A percentile compares a stretch with the other conserved stretches of the same genome.
Evolutionary conservation across 1,284 basidiomycete genomes (phyloP).

Genomic region (Cutaneotrichosporon daszewskae): DNA sequence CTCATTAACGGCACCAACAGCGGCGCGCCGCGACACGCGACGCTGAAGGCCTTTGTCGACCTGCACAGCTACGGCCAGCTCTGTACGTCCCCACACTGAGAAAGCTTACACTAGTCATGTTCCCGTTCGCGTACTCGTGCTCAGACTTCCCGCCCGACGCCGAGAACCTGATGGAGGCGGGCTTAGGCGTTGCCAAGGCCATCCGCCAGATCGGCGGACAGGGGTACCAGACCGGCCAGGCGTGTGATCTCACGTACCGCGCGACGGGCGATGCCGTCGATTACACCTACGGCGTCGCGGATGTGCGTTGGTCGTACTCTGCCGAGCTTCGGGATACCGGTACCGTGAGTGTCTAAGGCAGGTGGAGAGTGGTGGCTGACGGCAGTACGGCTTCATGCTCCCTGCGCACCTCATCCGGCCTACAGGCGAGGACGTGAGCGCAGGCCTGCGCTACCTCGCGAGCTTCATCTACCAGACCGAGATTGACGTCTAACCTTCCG

Average conservation of each 20-base stretch:
- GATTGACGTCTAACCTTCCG: constrained; percentile 20
- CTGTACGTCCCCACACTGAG: constrained; percentile 49
- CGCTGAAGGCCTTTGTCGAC: constrained; percentile 63
- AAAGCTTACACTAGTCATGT: constrained; percentile 48
- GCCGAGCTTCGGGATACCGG: constrained; percentile 76
- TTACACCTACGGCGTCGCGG: constrained; percentile 62
- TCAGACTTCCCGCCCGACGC: constrained; percentile 63
- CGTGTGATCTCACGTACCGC: constrained; percentile 64
- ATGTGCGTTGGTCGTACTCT: constrained; percentile 69
- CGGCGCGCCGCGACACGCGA: constrained; percentile 19
- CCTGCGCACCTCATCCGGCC: constrained; percentile 68
- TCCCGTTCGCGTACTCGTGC: constrained; percentile 71
- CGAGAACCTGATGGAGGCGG: constrained; percentile 74
- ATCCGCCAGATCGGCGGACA: constrained; percentile 56
- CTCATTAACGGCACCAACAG: constrained; percentile 49
- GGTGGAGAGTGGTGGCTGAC: background rate
- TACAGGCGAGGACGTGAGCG: constrained; percentile 67
- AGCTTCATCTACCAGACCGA: constrained; percentile 56
- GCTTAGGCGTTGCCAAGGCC: constrained; percentile 63
- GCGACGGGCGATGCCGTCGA: constrained; percentile 68
- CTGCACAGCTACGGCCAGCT: constrained; percentile 78
- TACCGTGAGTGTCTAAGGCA: constrained; percentile 54
- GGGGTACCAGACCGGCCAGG: constrained; percentile 56
- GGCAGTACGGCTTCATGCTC: constrained; percentile 72
- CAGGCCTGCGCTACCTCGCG: constrained; percentile 62